Percentiles rank a stretch among this genome's conserved stretches.
phyloP scores from a whole-genome alignment of 192 early-diverging fungal genomes.

The Rhizophagus clarus region DNA sequence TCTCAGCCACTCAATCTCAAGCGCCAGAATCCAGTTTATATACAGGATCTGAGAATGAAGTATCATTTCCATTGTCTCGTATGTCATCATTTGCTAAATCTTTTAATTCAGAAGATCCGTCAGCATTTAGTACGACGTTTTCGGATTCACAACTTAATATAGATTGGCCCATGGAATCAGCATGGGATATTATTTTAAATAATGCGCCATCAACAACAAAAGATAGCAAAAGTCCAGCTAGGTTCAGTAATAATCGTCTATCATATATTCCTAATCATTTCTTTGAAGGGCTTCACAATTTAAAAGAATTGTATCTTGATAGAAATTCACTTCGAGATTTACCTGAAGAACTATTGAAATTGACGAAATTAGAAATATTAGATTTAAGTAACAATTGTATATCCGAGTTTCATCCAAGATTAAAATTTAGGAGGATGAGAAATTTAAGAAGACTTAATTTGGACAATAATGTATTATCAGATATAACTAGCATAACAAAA shows the following conservation, averaged over 20 bases:
- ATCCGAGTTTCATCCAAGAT: constrained; percentile 44
- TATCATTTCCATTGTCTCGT: neutral
- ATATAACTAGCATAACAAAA: constrained; percentile 44
- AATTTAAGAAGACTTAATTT: constrained; percentile 44
- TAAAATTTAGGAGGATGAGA: constrained; percentile 45
- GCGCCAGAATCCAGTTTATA: constrained; percentile 4
- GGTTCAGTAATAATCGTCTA: constrained; percentile 25
- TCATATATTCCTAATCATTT: constrained; percentile 45
- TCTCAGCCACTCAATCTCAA: constrained; percentile 17
- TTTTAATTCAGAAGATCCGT: constrained; percentile 31
- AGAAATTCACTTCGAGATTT: constrained; percentile 47
- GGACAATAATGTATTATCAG: constrained; percentile 47
- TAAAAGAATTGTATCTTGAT: constrained; percentile 49
- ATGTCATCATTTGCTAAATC: constrained; percentile 28
- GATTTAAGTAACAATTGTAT: constrained; percentile 50
- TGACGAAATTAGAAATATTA: constrained; percentile 46
- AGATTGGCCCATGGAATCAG: constrained; percentile 21
- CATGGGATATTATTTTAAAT: constrained; percentile 24
- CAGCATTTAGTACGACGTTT: constrained; percentile 23
- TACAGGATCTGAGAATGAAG: constrained; percentile 1
- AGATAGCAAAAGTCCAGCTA: constrained; percentile 2
- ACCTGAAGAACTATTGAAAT: constrained; percentile 47
- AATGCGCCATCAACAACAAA: too few species aligned
- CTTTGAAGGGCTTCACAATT: constrained; percentile 44
- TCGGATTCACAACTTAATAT: constrained; percentile 15